Base-by-base conservation (phyloP, 306 rosid species). In the Vachellia collinsii region DNA sequence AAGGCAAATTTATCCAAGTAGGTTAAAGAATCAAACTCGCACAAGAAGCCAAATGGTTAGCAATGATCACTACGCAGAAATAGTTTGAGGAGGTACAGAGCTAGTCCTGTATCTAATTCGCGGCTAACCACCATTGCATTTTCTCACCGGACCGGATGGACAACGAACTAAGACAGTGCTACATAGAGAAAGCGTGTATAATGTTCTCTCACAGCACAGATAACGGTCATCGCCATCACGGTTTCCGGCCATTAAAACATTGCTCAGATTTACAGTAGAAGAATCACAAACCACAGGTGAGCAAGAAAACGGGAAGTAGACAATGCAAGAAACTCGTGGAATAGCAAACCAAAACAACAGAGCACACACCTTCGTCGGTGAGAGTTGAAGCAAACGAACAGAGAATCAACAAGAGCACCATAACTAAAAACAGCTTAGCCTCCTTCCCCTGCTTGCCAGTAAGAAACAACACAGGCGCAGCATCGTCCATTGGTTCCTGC, bases 341-440 rank as follows among this genome's bases (percentile, higher is more conserved):
- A 19, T n/a, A 44, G 6, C 6, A 11, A 22, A 25, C 19, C 68
- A 64, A 13, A 72, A 50, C 9, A 34, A 72, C 75, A 25, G 9
- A 1, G 20, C 53, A 46, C 19, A 88, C 19, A 88, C 94, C 94
- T 83, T 90, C 85, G 12, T 88, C 83, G 56, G 17, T 75, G 38
- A 82, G 86, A 37, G 88, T 56, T 4, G 87, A 81, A 64, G 75
- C 89, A 23, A 64, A 20, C 11, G 91, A 70, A 14, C 61, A 54
- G 8, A 17, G 48, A 38, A 75, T 3, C 37, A 68, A 20, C 16
- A 87, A 14, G 23, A 79, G 2, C 7, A 38, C 39, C 41, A 83
- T n/a, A 12, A 75, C 72, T 25, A 83, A 46, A 20, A 20, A 82
- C 5, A 29, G 37, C 51, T 42, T 4, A 12, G 14, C 37, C 20